Evolutionary conservation across 495 filamentous ascomycete species (phyloP).

Genomic region (Xylaria cubensis): DNA sequence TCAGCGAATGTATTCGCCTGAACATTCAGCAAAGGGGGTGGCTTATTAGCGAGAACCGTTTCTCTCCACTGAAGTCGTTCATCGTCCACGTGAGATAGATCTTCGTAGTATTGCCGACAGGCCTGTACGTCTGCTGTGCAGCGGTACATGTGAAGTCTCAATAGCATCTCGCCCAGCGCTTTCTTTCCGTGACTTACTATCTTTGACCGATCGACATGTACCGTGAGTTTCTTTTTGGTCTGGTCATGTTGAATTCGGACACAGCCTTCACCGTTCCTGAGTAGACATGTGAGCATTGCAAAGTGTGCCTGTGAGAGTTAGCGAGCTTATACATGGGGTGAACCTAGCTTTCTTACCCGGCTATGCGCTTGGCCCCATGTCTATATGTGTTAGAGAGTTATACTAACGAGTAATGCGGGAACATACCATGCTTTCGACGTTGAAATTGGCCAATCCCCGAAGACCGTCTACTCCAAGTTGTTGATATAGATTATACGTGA

Average conservation of each 20-base stretch:
- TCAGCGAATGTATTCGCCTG: conserved; percentile 55
- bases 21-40: conserved; percentile 45
- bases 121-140: conserved; percentile 53
- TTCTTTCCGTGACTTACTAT: conserved; percentile 49
- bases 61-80: conserved; percentile 46
- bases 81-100: conserved; percentile 48
- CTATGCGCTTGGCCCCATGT: conserved; percentile 58
- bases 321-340: background rate
- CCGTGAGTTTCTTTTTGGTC: conserved; percentile 31
- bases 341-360: conserved; percentile 36
- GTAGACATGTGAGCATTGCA: conserved; percentile 49
- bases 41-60: conserved; percentile 37
- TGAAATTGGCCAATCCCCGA: conserved; percentile 51
- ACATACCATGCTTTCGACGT: conserved; percentile 45
- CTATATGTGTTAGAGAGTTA: conserved; percentile 28
- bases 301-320: conserved; percentile 47
- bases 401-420: conserved; percentile 3
- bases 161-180: conserved; percentile 51
- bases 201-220: conserved; percentile 46
- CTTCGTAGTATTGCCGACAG: conserved; percentile 49
- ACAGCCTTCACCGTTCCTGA: conserved; percentile 43
- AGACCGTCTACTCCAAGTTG: conserved; percentile 54
- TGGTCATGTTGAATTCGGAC: conserved; percentile 38
- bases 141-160: conserved; percentile 53
- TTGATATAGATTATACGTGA: conserved; percentile 53